Conservation (phyloP, 2,329 filamentous ascomycete species). For the Macrophomina pseudophaseolina region DNA sequence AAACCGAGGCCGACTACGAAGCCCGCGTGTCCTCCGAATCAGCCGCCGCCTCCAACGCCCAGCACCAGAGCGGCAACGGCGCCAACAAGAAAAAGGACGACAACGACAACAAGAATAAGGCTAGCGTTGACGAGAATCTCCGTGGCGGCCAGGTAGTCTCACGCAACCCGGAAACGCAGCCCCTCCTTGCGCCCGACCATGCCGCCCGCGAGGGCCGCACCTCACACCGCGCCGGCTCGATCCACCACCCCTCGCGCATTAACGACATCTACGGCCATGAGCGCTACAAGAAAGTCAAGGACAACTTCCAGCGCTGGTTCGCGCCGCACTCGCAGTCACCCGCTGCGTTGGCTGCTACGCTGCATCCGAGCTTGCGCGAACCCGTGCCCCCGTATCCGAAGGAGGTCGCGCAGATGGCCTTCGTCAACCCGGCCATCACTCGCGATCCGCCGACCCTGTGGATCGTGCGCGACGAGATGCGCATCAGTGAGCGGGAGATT, state of each 20-base stretch:
- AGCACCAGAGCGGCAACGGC: neutral
- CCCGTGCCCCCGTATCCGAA: constrained; percentile 30
- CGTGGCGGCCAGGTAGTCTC: neutral
- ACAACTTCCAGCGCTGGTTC: constrained; percentile 23
- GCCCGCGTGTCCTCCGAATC: constrained; percentile 22
- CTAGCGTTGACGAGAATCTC: neutral
- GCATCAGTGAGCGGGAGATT: constrained; percentile 50
- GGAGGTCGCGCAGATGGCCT: constrained; percentile 48
- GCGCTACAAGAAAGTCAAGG: neutral
- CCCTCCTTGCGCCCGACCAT: constrained; percentile 21
- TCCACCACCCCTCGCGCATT: constrained; percentile 8
- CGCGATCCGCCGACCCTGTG: constrained; percentile 51
- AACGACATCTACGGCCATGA: constrained; percentile 21
- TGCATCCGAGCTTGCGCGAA: constrained; percentile 21
- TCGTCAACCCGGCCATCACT: constrained; percentile 51
- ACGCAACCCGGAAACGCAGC: constrained; percentile 7
- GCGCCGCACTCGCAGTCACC: constrained; percentile 24
- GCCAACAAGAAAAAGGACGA: neutral
- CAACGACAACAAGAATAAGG: neutral
- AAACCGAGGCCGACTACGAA: constrained; percentile 58
- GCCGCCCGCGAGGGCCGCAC: neutral
- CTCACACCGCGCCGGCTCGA: neutral
- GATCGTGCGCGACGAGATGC: constrained; percentile 52
- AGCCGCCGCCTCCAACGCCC: neutral
- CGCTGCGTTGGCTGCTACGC: constrained; percentile 10